Evolutionary conservation across 2,329 filamentous ascomycete genomes (phyloP).

Genomic region (Pseudocercospora macadamiae): DNA sequence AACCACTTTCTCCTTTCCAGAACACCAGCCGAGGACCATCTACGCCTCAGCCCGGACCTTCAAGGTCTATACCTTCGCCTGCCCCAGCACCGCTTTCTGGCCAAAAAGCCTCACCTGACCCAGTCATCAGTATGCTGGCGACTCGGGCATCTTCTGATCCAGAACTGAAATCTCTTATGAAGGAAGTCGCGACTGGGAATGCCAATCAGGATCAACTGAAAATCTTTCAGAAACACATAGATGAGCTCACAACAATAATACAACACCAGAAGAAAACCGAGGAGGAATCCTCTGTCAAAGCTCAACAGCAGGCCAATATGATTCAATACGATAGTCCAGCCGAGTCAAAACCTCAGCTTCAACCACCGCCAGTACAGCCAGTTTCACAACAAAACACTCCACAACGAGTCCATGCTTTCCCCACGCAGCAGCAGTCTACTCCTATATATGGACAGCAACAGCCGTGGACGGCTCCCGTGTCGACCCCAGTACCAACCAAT

Average conservation of each 20-base stretch:
- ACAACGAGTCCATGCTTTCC: conserved; percentile 12
- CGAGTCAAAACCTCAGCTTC: conserved; percentile 15
- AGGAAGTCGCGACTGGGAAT: conserved; percentile 75
- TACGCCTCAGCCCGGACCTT: conserved; percentile 17
- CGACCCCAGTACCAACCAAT: conserved; percentile 51
- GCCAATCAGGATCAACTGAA: conserved; percentile 72
- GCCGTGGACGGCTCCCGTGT: conserved; percentile 17
- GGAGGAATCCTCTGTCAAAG: conserved; percentile 22
- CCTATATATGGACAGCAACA: conserved; percentile 30
- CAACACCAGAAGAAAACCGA: conserved; percentile 43
- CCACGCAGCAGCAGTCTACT: conserved; percentile 15
- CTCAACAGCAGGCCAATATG: conserved; percentile 19
- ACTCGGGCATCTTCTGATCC: conserved; percentile 74
- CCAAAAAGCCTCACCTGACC: conserved; percentile 56
- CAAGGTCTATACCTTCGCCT: conserved; percentile 13
- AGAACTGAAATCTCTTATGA: conserved; percentile 77
- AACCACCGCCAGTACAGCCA: conserved; percentile 20
- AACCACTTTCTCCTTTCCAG: conserved; percentile 6
- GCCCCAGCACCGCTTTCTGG: conserved; percentile 4
- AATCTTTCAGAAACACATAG: conserved; percentile 79
- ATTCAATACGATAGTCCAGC: conserved; percentile 31
- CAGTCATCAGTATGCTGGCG: conserved; percentile 78
- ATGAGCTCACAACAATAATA: conserved; percentile 67
- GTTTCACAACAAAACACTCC: conserved; percentile 6
- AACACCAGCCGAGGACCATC: conserved; percentile 9